Evolutionary conservation across 2,329 filamentous ascomycete genomes (phyloP), one percentile per base, ranked within the genome.

Genomic region (Epichloe festucae): DNA sequence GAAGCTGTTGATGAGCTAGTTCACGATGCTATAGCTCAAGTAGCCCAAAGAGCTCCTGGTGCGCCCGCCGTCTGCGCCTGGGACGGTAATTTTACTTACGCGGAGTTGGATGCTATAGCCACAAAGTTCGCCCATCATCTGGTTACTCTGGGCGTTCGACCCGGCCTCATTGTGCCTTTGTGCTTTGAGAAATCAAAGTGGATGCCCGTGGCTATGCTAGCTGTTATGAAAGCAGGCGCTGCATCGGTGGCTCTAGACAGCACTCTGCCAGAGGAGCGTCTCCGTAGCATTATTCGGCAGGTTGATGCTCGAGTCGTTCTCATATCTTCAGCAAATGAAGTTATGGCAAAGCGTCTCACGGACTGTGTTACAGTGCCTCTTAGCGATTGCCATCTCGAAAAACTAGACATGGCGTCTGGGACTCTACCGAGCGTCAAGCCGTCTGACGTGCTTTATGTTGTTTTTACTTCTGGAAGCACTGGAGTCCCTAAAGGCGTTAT

Each of bases 141-240:
- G 8, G 47, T 38, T 3, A 34, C 36, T 2, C 12, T 42, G 2
- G 61, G 61, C 11, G 55, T 67, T 19, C 46, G 53, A n/a, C 54
- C 55, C 1, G 64, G 58, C 21, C 49, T 43, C 0, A 35, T 63
- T 7, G 59, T 67, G 11, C 64, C 64, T 1, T 53, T 68, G n/a
- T 64, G 58, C 41, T 67, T 69, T 46, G 63, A 66, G 31, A 69
- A 68, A 53, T 67, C 65, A 3, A 58, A 56, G 40, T 68, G 62
- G 62, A 58, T 57, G 1, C 45, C 59, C 8, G 59, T 67, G 2
- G 60, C 62, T 1, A 61, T 66, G 54, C 53, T 69, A 10, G 65
- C 55, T 4, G 60, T 67, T 0, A 51, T 70, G 36, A 67, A 66
- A 50, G 61, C 65, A 39, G 66, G 65, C 11, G 63, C 50, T 19